phyloP scores from a whole-genome alignment of 129 eudicot species.

The Heracleum sosnowskyi region DNA sequence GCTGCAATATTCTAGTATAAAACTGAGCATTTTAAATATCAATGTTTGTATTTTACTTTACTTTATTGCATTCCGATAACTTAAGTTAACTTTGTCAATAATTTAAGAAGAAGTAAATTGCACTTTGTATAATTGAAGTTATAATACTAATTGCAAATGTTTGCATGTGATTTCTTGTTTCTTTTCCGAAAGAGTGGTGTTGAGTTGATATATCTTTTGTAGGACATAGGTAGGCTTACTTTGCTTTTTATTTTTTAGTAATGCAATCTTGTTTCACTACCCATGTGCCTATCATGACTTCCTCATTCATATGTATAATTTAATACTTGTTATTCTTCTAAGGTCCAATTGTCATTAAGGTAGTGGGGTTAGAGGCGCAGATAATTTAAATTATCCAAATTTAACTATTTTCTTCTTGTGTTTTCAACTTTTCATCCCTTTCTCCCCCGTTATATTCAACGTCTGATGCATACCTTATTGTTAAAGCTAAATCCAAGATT shows the following conservation, averaged over 20 bases:
- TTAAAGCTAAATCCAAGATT: too few species aligned
- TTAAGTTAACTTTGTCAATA: too few species aligned
- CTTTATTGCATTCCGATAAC: too few species aligned
- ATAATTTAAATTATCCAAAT: not conserved
- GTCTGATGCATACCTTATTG: not conserved
- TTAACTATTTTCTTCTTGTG: not conserved
- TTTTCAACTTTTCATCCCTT: not conserved
- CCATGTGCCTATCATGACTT: slow-evolving; percentile 2
- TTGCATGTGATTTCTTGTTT: not conserved
- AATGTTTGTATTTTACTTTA: too few species aligned
- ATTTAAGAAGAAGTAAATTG: too few species aligned
- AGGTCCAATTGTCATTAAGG: not conserved
- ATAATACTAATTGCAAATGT: too few species aligned
- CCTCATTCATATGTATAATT: not conserved
- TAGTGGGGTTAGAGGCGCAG: not conserved
- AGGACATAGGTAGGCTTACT: not conserved
- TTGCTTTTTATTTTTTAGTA: not conserved
- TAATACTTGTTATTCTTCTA: not conserved
- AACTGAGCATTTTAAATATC: too few species aligned
- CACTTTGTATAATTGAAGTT: too few species aligned
- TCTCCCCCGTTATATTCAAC: not conserved
- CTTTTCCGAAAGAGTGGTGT: not conserved
- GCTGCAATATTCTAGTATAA: too few species aligned
- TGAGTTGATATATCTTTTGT: not conserved
- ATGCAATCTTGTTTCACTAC: slow-evolving; percentile 2